Conservation (phyloP, 352 stramenopile species). For the Phytophthora foliorum region DNA sequence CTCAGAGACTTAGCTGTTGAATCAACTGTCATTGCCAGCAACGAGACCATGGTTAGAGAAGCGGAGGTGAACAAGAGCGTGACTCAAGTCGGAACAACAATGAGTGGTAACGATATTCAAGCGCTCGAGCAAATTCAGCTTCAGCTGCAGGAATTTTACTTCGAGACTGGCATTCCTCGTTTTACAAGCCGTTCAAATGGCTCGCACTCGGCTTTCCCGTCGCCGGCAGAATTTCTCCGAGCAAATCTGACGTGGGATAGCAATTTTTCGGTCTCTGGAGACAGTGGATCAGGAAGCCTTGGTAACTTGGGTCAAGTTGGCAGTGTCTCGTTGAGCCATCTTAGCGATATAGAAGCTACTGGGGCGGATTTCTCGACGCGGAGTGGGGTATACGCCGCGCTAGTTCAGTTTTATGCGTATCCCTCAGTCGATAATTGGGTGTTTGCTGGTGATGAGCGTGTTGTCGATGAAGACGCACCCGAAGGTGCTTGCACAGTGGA, state of each 20-base stretch:
- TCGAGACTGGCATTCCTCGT: conserved; percentile 63
- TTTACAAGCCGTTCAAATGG: conserved; percentile 40
- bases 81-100: background rate
- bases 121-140: conserved; percentile 42
- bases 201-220: conserved; percentile 44
- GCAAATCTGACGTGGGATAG: background rate
- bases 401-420: conserved; percentile 61
- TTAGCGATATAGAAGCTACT: background rate
- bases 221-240: conserved; percentile 37
- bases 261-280: background rate
- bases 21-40: background rate
- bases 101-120: conserved; percentile 32
- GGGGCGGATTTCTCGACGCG: conserved; percentile 27
- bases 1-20: conserved; percentile 2
- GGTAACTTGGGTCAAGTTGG: background rate
- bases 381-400: conserved; percentile 38
- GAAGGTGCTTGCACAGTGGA: conserved; percentile 33
- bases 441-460: conserved; percentile 1
- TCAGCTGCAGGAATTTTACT: conserved; percentile 60
- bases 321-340: background rate
- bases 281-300: conserved; percentile 1
- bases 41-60: background rate
- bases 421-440: conserved; percentile 39
- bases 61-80: background rate
- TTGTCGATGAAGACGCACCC: conserved; percentile 3